Evolutionary conservation across 2,329 filamentous ascomycete species (phyloP).

Genomic region (Penicillium sp.): DNA sequence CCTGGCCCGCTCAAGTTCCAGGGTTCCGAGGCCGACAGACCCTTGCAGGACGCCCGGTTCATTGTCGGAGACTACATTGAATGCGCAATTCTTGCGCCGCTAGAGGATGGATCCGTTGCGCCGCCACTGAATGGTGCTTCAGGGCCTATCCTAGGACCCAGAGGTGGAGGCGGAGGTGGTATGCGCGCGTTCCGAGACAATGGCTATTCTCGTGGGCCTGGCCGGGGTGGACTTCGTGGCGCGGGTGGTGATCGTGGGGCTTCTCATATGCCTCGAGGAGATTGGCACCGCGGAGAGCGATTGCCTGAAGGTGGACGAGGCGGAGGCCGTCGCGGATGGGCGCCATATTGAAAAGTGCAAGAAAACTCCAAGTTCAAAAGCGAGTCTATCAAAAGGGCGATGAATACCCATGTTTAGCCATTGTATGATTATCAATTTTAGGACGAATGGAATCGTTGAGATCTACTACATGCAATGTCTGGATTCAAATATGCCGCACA

Average conservation of each 20-base stretch:
- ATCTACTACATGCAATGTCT: not conserved
- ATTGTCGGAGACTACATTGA: slow-evolving; percentile 87
- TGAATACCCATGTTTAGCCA: slow-evolving; percentile 9
- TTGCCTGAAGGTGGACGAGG: slow-evolving; percentile 38
- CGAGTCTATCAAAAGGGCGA: not conserved
- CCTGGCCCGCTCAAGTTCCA: slow-evolving; percentile 42
- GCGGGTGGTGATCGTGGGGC: slow-evolving; percentile 44
- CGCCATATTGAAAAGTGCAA: slow-evolving; percentile 34
- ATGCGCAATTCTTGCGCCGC: slow-evolving; percentile 74
- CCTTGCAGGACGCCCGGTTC: slow-evolving; percentile 73
- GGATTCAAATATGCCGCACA: not conserved
- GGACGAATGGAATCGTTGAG: slow-evolving; percentile 3
- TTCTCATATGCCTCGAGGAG: slow-evolving; percentile 33
- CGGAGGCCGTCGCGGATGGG: slow-evolving; percentile 43
- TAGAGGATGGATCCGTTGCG: slow-evolving; percentile 71
- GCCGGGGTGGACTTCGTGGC: slow-evolving; percentile 43
- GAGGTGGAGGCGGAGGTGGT: slow-evolving; percentile 30
- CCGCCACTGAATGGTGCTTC: slow-evolving; percentile 39
- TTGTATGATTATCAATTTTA: slow-evolving; percentile 17
- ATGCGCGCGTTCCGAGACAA: slow-evolving; percentile 48
- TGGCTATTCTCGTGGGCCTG: slow-evolving; percentile 46
- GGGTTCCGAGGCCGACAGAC: slow-evolving; percentile 66
- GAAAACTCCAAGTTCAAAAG: not conserved
- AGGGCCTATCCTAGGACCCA: slow-evolving; percentile 35
- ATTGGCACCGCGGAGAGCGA: slow-evolving; percentile 52